phyloP scores from a whole-genome alignment of 2,329 filamentous ascomycete genomes.

The Helicocarpus griseus region DNA sequence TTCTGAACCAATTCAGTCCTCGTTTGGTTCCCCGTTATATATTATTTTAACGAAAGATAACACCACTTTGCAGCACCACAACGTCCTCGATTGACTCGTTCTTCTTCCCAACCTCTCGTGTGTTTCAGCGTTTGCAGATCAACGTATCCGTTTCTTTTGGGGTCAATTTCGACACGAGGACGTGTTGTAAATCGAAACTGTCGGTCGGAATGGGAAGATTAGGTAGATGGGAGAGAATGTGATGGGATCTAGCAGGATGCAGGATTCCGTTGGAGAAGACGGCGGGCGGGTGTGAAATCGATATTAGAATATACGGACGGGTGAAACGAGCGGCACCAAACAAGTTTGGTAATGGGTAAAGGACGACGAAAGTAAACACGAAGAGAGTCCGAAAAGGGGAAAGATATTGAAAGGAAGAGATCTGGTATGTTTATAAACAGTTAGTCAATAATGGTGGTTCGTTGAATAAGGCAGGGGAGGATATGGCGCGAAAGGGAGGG shows the following conservation, averaged over 20 bases:
- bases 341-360: neutral
- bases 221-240: neutral
- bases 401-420: too few species aligned
- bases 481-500: too few species aligned
- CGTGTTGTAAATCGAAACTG: neutral
- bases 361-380: neutral
- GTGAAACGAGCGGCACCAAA: conserved; percentile 3
- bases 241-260: neutral
- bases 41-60: neutral
- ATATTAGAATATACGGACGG: neutral
- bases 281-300: neutral
- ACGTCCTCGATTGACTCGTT: neutral
- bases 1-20: neutral
- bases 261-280: neutral
- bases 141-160: too few species aligned
- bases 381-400: neutral
- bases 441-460: neutral
- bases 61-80: neutral
- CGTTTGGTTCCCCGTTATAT: neutral
- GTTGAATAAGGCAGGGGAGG: neutral
- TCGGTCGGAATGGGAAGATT: neutral
- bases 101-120: neutral
- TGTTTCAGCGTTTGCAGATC: too few species aligned
- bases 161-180: neutral
- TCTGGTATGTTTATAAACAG: neutral